Percentiles rank a stretch among this genome's conserved stretches.
Evolutionary conservation across 2,329 filamentous ascomycete genomes (phyloP).

Genomic region (Rugonectria rugulosa): DNA sequence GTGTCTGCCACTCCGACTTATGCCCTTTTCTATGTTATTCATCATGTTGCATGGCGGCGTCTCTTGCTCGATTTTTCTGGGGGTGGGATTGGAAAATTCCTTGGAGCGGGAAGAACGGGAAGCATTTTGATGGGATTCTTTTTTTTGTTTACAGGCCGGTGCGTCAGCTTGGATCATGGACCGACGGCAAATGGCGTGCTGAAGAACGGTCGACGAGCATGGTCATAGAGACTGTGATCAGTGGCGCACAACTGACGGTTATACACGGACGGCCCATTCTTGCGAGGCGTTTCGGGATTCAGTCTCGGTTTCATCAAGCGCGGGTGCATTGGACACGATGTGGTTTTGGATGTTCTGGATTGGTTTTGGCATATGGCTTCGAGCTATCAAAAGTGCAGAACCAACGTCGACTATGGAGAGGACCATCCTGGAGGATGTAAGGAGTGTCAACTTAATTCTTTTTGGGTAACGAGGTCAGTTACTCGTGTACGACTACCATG

Average conservation of each 20-base stretch:
- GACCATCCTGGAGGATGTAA: conserved; percentile 14
- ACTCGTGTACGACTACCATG: conserved; percentile 45
- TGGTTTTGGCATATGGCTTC: conserved; percentile 12
- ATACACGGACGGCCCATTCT: conserved; percentile 3
- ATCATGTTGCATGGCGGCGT: conserved; percentile 49
- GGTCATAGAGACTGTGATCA: conserved; percentile 5
- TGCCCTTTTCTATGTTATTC: conserved; percentile 41
- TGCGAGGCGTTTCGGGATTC: conserved; percentile 16
- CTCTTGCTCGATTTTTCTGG: conserved; percentile 38
- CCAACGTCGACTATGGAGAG: conserved; percentile 24
- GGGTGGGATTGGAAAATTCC: conserved; percentile 33
- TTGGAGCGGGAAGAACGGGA: conserved; percentile 31
- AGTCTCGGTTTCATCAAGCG: conserved; percentile 5
- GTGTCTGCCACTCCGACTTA: conserved; percentile 22
- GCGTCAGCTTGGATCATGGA: conserved; percentile 12
- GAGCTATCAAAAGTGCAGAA: conserved; percentile 16
- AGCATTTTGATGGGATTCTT: conserved; percentile 34
- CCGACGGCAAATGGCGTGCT: conserved; percentile 17
- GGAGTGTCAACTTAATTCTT: conserved; percentile 36
- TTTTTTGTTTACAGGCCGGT: conserved; percentile 17
- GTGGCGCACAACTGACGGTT: conserved; percentile 10
- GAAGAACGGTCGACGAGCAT: conserved; percentile 20
- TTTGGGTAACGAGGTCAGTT: conserved; percentile 42
- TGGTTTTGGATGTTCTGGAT: conserved; percentile 22
- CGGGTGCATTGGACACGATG: conserved; percentile 10